Evolutionary conservation across 2,329 filamentous ascomycete genomes (phyloP).

Genomic region (Cladosporium sphaerospermum): DNA sequence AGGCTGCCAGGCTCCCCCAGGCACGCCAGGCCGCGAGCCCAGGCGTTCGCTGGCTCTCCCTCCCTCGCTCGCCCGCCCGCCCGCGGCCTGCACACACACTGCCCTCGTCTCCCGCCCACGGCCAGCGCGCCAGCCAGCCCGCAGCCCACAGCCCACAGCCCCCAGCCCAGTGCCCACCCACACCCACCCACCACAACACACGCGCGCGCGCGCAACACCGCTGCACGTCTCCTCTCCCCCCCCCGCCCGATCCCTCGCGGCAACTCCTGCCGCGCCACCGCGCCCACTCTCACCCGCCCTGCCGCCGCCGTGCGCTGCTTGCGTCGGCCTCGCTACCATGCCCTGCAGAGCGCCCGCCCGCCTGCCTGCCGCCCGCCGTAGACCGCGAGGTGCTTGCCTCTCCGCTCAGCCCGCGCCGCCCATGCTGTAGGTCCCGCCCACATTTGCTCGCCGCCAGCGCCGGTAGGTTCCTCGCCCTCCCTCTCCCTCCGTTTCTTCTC

Average conservation of each 20-base stretch:
- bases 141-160: too few species aligned
- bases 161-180: neutral
- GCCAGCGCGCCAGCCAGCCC: too few species aligned
- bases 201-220: constrained; percentile 1
- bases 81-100: too few species aligned
- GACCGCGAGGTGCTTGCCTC: constrained; percentile 13
- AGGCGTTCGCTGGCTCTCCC: too few species aligned
- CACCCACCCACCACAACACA: constrained; percentile 15
- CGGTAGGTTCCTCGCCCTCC: constrained; percentile 1
- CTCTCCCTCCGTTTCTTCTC: constrained; percentile 5
- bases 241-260: neutral
- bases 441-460: constrained; percentile 6
- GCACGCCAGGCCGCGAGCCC: too few species aligned
- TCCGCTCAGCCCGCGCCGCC: neutral
- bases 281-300: constrained; percentile 6
- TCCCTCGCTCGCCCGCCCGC: too few species aligned
- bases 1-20: too few species aligned
- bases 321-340: too few species aligned
- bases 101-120: too few species aligned
- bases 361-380: too few species aligned
- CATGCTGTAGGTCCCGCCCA: neutral
- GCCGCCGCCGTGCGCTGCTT: constrained; percentile 15
- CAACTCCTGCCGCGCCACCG: neutral
- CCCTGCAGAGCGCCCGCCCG: too few species aligned
- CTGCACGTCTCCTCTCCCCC: neutral